A percentile compares a stretch with the other conserved stretches of the same genome.
Conservation (phyloP, 2,329 filamentous ascomycete species). For the Nemania sp. region DNA sequence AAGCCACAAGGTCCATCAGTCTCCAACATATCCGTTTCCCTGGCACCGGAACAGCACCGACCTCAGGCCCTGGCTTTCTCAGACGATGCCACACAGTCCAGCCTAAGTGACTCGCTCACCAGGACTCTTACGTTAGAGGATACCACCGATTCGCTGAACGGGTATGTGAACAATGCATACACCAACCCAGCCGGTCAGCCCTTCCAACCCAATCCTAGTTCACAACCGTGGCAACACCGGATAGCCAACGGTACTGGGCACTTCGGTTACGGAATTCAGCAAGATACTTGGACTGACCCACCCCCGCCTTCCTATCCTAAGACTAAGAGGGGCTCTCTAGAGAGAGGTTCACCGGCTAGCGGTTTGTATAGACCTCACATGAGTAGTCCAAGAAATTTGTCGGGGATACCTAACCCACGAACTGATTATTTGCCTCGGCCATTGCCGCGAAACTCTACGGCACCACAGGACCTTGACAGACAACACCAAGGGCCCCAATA, state of each 20-base stretch:
- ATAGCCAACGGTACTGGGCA: conserved; percentile 25
- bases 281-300: conserved; percentile 43
- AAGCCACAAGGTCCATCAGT: conserved; percentile 33
- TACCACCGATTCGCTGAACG: conserved; percentile 27
- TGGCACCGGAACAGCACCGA: conserved; percentile 31
- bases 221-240: conserved; percentile 52
- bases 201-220: conserved; percentile 54
- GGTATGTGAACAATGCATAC: conserved; percentile 30
- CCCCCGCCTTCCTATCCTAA: conserved; percentile 30
- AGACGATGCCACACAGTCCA: conserved; percentile 44
- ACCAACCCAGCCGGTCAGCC: conserved; percentile 39
- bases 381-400: conserved; percentile 40
- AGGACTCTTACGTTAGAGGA: conserved; percentile 45
- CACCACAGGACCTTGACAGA: conserved; percentile 46
- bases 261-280: conserved; percentile 35
- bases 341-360: conserved; percentile 46
- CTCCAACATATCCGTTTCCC: conserved; percentile 23
- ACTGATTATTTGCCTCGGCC: conserved; percentile 47
- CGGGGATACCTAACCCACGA: conserved; percentile 38
- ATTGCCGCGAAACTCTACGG: conserved; percentile 42
- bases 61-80: conserved; percentile 28
- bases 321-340: conserved; percentile 46
- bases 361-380: conserved; percentile 39
- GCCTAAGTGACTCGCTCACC: conserved; percentile 43
- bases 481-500: conserved; percentile 43